phyloP scores from a whole-genome alignment of 73 alveolate species.

The Tetrahymena elliotti region DNA sequence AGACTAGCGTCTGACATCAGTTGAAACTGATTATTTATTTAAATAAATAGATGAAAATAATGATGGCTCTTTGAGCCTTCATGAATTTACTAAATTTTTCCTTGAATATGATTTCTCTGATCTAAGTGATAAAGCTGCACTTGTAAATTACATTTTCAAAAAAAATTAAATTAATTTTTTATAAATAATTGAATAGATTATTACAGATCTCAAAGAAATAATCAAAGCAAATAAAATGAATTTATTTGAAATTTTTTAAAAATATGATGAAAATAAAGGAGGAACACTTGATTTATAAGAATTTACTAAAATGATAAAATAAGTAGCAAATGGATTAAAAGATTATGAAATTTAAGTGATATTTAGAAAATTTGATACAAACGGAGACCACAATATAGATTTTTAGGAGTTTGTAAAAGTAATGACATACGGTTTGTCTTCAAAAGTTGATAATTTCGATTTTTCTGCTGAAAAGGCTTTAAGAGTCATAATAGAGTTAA shows the following conservation, averaged over 20 bases:
- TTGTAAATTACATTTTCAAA: neutral
- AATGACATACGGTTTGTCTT: conserved; percentile 6
- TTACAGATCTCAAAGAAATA: conserved; percentile 23
- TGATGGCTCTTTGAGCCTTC: neutral
- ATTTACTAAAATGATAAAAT: conserved; percentile 8
- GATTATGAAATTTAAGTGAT: conserved; percentile 32
- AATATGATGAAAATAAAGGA: conserved; percentile 18
- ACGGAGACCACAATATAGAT: conserved; percentile 10
- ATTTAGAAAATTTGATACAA: conserved; percentile 21
- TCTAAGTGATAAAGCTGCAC: conserved; percentile 25
- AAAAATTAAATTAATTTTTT: neutral
- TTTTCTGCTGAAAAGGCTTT: conserved; percentile 8
- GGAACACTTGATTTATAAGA: conserved; percentile 34
- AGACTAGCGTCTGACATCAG: conserved; percentile 1
- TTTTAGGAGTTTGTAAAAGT: conserved; percentile 29
- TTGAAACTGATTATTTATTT: neutral
- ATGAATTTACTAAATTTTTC: conserved; percentile 23
- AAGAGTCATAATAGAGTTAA: conserved; percentile 1
- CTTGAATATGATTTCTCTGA: conserved; percentile 37
- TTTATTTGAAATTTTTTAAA: conserved; percentile 8
- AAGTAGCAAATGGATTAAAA: conserved; percentile 26
- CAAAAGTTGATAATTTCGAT: neutral
- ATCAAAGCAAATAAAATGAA: conserved; percentile 34
- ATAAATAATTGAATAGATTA: neutral
- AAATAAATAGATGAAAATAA: conserved; percentile 4